Base-by-base conservation (phyloP, 345 rosid species). In the Gossypium anomalum region DNA sequence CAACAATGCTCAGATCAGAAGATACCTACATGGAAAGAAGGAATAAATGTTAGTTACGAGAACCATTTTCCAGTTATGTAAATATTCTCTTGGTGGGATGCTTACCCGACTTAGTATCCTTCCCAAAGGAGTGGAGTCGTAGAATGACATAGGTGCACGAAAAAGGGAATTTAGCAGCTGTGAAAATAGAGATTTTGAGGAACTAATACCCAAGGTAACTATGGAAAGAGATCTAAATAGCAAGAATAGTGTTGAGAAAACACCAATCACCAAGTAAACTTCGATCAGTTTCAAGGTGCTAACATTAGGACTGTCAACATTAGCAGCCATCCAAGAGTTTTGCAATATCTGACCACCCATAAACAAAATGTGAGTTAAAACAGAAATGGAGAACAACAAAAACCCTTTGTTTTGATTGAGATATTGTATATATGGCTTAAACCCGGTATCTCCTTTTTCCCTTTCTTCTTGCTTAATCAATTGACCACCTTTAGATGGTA, bases 1-100 rank as follows among this genome's bases (percentile, higher is more conserved):
- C 98, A 4, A 94, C 89, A 22, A 92, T 90, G 76, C 95, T 91
- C 77, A 94, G 86, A 86, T 92, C 98, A 67, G 89, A 81, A 17
- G 98, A 82, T 22, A 92, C 90, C 97, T 92, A 72, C 22, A 57
- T 56, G 65, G 41, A 51, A 29, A 56, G 25, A 76, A 72, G 67
- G 57, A 61, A 56, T 38, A 57, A 22, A 34, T 52, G 45, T 74
- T 44, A 63, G 72, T 62, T 14, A 69, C 9, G 61, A 34, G 16
- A 22, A 72, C 56, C 41, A 60, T 67, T 38, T 17, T 41, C n/a
- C 34, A 9, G 20, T 49, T 27, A 1, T 0, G 12, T 51, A 48
- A 47, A 34, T 22, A 58, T 67, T 67, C 48, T 52, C 11, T 23
- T 45, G 55, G 9, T 9, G 34, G 38, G 78, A 75, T 51, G 74